A percentile compares a stretch with the other conserved stretches of the same genome.
Conservation (phyloP, 345 rosid genomes). For the Murraya paniculata region DNA sequence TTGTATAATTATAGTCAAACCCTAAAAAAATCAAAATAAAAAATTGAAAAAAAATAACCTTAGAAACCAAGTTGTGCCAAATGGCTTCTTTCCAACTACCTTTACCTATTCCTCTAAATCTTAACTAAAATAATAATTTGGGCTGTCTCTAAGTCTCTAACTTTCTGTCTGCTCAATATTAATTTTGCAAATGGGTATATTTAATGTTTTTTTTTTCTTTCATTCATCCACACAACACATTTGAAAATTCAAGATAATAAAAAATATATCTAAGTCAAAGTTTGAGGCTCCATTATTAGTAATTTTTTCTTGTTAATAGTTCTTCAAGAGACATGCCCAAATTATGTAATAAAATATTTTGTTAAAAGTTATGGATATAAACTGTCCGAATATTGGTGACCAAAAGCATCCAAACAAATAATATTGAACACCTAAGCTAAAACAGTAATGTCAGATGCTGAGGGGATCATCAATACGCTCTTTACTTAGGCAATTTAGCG, state of each 20-base stretch:
- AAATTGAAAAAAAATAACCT: background rate
- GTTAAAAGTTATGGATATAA: background rate
- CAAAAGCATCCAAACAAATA: slow-evolving; percentile 23
- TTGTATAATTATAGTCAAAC: background rate
- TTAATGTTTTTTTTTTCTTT: background rate
- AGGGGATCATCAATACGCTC: too few species aligned
- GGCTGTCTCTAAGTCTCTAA: slow-evolving; percentile 14
- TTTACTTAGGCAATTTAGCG: too few species aligned
- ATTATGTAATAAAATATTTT: slow-evolving; percentile 12
- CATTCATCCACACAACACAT: background rate
- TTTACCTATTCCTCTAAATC: slow-evolving; percentile 11
- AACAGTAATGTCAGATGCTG: background rate
- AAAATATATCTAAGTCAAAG: slow-evolving; percentile 7
- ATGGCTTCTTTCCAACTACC: slow-evolving; percentile 26
- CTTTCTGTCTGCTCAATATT: slow-evolving; percentile 17
- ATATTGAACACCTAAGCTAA: slow-evolving; percentile 5
- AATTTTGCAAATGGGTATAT: background rate
- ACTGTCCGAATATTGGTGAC: slow-evolving; percentile 16
- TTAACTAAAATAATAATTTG: background rate
- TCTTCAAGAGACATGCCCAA: background rate
- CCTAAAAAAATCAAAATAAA: background rate
- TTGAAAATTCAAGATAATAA: background rate
- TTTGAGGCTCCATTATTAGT: background rate
- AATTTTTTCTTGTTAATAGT: background rate
- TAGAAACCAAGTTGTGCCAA: slow-evolving; percentile 17